These are phyloP conservation scores for Phoma sp. DNA, from an alignment of 2,329 filamentous ascomycete genomes.

Conservation along the genomic window DNA sequence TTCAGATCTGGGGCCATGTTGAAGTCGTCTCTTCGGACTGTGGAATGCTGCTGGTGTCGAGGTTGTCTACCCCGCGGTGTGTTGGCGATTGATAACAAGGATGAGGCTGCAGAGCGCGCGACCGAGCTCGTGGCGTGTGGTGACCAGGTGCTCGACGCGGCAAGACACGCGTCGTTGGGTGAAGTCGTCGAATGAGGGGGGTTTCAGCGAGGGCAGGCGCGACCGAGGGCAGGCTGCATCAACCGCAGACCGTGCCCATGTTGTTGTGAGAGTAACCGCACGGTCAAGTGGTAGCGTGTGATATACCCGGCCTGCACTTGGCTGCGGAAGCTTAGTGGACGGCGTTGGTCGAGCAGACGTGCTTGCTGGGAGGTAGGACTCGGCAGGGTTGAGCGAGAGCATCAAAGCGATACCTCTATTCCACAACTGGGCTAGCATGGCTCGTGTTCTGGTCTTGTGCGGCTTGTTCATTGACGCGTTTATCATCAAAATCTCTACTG, in stretches of 20 bases:
- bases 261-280: slow-evolving; percentile 6
- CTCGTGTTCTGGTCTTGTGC: background rate
- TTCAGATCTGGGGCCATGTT: slow-evolving; percentile 59
- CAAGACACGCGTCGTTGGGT: slow-evolving; percentile 7
- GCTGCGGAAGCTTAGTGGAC: slow-evolving; percentile 8
- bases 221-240: slow-evolving; percentile 28
- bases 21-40: background rate
- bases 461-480: slow-evolving; percentile 16
- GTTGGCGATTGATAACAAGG: slow-evolving; percentile 3
- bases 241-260: slow-evolving; percentile 16
- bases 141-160: slow-evolving; percentile 4
- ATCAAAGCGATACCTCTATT: slow-evolving; percentile 31
- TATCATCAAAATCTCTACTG: slow-evolving; percentile 26
- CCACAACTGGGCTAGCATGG: slow-evolving; percentile 17
- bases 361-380: slow-evolving; percentile 1
- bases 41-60: background rate
- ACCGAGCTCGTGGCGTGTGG: slow-evolving; percentile 1
- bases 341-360: slow-evolving; percentile 22
- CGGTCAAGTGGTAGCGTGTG: background rate
- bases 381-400: background rate
- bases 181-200: slow-evolving; percentile 12
- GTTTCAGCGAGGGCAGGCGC: slow-evolving; percentile 14
- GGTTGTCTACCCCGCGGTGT: slow-evolving; percentile 15
- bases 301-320: slow-evolving; percentile 12
- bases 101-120: background rate